Evolutionary conservation across 2,329 filamentous ascomycete genomes (phyloP), one percentile per base, ranked within the genome.

Genomic region (Nakataea oryzae): DNA sequence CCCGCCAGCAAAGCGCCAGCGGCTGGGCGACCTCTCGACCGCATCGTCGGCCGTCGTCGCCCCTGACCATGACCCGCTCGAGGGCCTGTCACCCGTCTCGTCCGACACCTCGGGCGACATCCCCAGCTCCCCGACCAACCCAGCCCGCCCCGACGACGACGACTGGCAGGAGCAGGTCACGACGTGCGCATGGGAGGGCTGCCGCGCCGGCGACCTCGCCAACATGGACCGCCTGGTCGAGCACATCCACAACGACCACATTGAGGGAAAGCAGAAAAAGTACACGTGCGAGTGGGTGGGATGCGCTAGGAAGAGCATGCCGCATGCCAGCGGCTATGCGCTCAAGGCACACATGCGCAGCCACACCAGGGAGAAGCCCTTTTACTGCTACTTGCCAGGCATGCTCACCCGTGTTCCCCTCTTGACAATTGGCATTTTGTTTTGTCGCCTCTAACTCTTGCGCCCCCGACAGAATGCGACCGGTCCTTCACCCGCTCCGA

Each of bases 251-350:
- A 89, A 92, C 70, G 91, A 93, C 63, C 95, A 99, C 75, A 96
- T 97, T 70, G 91, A 95, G 71, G 91, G 87, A 64, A 86, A 93
- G 62, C 90, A 95, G 77, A 96, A 96, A 77, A 96, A 95, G 74
- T 97, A 97, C 73, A 92, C 91, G n/a, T 99, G 95, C 76, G 93
- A 97, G 76, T 99, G 95, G 95, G 86, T 84, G 64, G 93, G 93
- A 67, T 99, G 95, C 73, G 83, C 81, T 61, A 80, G 93, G 65
- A 97, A 96, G 77, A 91, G 92, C 64, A 86, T 95, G 75, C 87
- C 91, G 24, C 95, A 99, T 75, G 93, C 93, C 1, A 96, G 92
- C 70, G 95, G 91, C 2, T 99, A 99, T 76, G 95, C 95, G 5
- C 78, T 99, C 66, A 93, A 96, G 73, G 95, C 95, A 12, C 95